A percentile compares a stretch with the other conserved stretches of the same genome.
Evolutionary conservation across 495 filamentous ascomycete species (phyloP).

Genomic region (Extremus antarcticus): DNA sequence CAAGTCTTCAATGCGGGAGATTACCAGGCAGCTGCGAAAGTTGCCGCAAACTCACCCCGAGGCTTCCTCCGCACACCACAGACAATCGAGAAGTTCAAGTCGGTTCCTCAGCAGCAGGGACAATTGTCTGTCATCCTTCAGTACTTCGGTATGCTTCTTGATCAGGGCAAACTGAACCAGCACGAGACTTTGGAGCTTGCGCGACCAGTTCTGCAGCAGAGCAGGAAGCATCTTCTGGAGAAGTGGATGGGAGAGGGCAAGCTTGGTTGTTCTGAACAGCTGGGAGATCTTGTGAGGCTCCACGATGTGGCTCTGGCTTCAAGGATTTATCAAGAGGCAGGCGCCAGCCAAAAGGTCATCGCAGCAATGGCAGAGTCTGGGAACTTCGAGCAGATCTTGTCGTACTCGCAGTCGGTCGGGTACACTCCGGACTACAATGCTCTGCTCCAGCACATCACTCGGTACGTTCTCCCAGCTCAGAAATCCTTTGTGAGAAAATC

Average conservation of each 20-base stretch:
- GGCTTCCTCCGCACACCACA: slow-evolving; percentile 88
- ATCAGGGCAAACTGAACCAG: slow-evolving; percentile 85
- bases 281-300: slow-evolving; percentile 83
- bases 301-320: slow-evolving; percentile 83
- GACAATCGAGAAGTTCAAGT: slow-evolving; percentile 92
- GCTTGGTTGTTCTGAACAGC: slow-evolving; percentile 85
- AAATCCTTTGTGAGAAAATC: neutral
- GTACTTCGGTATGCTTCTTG: slow-evolving; percentile 94
- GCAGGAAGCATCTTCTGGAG: slow-evolving; percentile 87
- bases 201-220: slow-evolving; percentile 80
- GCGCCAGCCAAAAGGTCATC: slow-evolving; percentile 81
- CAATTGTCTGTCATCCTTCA: slow-evolving; percentile 89
- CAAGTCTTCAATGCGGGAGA: slow-evolving; percentile 63
- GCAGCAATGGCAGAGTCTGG: slow-evolving; percentile 91
- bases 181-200: slow-evolving; percentile 92
- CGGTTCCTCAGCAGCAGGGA: slow-evolving; percentile 58
- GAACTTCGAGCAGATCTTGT: slow-evolving; percentile 89
- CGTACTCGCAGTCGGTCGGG: slow-evolving; percentile 69
- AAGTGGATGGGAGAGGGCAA: slow-evolving; percentile 97
- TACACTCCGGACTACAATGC: slow-evolving; percentile 88
- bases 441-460: slow-evolving; percentile 83
- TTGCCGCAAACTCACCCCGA: slow-evolving; percentile 90
- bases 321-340: slow-evolving; percentile 75
- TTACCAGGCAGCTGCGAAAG: slow-evolving; percentile 81
- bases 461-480: neutral